These are phyloP conservation scores for Cercospora brassicicola DNA, from an alignment of 2,329 filamentous ascomycete species.

Conservation along the genomic window DNA sequence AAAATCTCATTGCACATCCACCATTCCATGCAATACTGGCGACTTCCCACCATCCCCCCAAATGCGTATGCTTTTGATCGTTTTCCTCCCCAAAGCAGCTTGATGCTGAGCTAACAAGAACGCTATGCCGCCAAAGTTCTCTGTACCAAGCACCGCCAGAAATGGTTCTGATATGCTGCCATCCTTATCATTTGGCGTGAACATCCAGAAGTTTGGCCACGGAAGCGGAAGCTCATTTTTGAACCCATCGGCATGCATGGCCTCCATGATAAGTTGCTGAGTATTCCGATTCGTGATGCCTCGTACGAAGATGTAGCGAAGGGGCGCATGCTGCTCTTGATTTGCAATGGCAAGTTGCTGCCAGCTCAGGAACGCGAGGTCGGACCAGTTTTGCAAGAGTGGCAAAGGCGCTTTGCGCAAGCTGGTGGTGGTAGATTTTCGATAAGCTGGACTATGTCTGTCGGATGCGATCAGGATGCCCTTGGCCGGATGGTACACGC, in stretches of 20 bases:
- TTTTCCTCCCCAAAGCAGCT: neutral
- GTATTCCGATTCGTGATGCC: slow-evolving; percentile 8
- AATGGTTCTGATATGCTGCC: neutral
- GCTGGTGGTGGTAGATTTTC: neutral
- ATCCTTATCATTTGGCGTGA: neutral
- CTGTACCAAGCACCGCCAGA: slow-evolving; percentile 1
- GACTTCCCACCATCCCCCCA: slow-evolving; percentile 6
- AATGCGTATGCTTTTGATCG: slow-evolving; percentile 6
- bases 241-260: slow-evolving; percentile 3
- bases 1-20: neutral
- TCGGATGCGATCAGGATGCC: slow-evolving; percentile 7
- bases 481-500: slow-evolving; percentile 6
- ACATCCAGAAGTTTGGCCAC: slow-evolving; percentile 12
- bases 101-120: slow-evolving; percentile 12
- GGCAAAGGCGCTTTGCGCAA: slow-evolving; percentile 6
- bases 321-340: neutral
- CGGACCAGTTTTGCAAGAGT: slow-evolving; percentile 7
- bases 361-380: slow-evolving; percentile 10
- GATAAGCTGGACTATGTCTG: slow-evolving; percentile 4
- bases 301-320: slow-evolving; percentile 7
- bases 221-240: neutral
- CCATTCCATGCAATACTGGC: slow-evolving; percentile 10
- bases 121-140: slow-evolving; percentile 11
- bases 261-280: slow-evolving; percentile 4
- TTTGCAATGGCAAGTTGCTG: neutral